Evolutionary conservation across 345 rosid genomes (phyloP).

Genomic region (Rhizophora apiculata): DNA sequence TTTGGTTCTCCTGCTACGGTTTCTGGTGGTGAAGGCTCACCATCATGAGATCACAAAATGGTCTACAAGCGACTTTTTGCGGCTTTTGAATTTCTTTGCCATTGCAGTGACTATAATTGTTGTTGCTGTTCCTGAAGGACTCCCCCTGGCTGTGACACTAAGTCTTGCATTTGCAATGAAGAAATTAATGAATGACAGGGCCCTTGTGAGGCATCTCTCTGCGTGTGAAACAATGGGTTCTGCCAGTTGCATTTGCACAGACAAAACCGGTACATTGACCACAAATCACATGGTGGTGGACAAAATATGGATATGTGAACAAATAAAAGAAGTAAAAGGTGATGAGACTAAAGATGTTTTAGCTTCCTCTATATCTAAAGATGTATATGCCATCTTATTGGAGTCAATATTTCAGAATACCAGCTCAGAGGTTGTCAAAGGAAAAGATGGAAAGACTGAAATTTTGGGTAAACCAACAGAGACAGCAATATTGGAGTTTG

Average conservation of each 20-base stretch:
- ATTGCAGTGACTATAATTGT: conserved; percentile 88
- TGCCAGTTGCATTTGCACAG: conserved; percentile 89
- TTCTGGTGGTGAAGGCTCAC: conserved; percentile 51
- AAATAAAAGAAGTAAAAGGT: conserved; percentile 16
- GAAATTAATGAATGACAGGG: conserved; percentile 76
- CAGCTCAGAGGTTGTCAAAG: conserved; percentile 59
- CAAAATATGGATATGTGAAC: conserved; percentile 67
- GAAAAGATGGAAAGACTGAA: conserved; percentile 53
- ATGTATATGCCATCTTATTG: conserved; percentile 39
- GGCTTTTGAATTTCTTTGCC: conserved; percentile 73
- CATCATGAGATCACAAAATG: conserved; percentile 48
- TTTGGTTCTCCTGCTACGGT: conserved; percentile 57
- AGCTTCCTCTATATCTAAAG: conserved; percentile 37
- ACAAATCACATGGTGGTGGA: conserved; percentile 92
- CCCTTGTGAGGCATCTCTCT: conserved; percentile 86
- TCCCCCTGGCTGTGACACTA: conserved; percentile 90
- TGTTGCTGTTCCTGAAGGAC: conserved; percentile 97
- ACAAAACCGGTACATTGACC: conserved; percentile 93
- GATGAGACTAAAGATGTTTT: conserved; percentile 23
- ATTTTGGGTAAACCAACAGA: conserved; percentile 74
- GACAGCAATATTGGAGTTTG: conserved; percentile 62
- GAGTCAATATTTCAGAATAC: conserved; percentile 77
- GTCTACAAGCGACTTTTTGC: conserved; percentile 65
- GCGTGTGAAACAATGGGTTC: conserved; percentile 99
- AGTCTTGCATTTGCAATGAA: conserved; percentile 98